These are phyloP conservation scores for Aciculosporium take DNA, from an alignment of 2,329 filamentous ascomycete genomes.

Conservation along the genomic window DNA sequence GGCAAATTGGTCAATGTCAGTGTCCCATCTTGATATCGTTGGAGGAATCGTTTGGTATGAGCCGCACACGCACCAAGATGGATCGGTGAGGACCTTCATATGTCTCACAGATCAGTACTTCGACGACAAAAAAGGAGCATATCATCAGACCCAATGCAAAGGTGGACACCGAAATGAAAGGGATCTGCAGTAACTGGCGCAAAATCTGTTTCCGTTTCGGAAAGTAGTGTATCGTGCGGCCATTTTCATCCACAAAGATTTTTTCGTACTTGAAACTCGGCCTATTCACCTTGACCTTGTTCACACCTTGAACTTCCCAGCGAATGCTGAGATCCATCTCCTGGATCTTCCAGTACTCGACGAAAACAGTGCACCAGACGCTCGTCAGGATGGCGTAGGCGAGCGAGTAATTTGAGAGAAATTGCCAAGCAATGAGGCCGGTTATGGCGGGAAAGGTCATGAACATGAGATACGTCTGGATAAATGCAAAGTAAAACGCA, in stretches of 20 bases:
- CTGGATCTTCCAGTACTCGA: constrained; percentile 69
- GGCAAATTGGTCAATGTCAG: background rate
- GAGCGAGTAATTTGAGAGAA: constrained; percentile 56
- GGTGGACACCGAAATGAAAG: constrained; percentile 48
- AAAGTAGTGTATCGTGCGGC: constrained; percentile 47
- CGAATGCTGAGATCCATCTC: constrained; percentile 57
- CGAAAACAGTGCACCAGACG: constrained; percentile 58
- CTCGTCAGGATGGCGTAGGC: constrained; percentile 52
- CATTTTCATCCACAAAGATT: constrained; percentile 46
- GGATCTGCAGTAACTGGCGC: constrained; percentile 54
- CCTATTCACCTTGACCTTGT: constrained; percentile 49
- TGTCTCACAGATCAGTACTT: constrained; percentile 61
- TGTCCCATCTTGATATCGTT: too few species aligned
- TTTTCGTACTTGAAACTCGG: constrained; percentile 51
- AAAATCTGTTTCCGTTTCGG: constrained; percentile 48
- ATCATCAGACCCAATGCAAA: constrained; percentile 51
- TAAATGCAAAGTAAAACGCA: constrained; percentile 73
- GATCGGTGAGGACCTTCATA: constrained; percentile 56
- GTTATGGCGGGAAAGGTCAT: constrained; percentile 54
- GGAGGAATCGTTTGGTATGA: background rate
- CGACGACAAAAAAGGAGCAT: constrained; percentile 54
- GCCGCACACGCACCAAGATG: constrained; percentile 35
- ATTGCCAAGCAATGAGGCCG: constrained; percentile 53
- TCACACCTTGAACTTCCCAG: constrained; percentile 59
- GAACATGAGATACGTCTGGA: constrained; percentile 61